Conservation (phyloP, 2,329 filamentous ascomycete species). For the Helotiales sp. region DNA sequence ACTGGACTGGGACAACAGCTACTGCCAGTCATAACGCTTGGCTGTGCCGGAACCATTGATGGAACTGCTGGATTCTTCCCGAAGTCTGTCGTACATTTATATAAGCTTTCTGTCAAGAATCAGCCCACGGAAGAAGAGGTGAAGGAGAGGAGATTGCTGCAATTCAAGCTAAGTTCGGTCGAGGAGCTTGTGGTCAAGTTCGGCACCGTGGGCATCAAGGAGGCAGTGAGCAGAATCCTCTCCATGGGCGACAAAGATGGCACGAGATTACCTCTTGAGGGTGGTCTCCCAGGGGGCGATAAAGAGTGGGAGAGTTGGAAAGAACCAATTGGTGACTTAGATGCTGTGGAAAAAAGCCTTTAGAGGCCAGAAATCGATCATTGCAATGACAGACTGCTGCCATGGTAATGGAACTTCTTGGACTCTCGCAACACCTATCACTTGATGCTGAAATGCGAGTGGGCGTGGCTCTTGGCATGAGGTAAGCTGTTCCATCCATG, state of each 20-base stretch:
- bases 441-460: no score
- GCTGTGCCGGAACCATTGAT: conserved; percentile 66
- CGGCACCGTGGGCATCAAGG: conserved; percentile 66
- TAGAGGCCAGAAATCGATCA: no score
- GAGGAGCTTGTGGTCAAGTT: conserved; percentile 62
- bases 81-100: conserved; percentile 58
- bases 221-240: conserved; percentile 58
- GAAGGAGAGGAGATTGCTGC: conserved; percentile 52
- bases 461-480: no score
- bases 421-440: no score
- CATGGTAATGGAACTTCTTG: no score
- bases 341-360: conserved; percentile 33
- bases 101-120: conserved; percentile 44
- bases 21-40: conserved; percentile 60
- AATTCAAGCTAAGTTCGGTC: conserved; percentile 60
- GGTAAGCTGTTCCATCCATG: no score
- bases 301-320: conserved; percentile 51
- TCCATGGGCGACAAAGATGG: conserved; percentile 60
- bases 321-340: conserved; percentile 32
- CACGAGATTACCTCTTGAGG: conserved; percentile 57
- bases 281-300: conserved; percentile 53
- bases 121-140: conserved; percentile 43
- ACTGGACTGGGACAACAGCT: conserved; percentile 67
- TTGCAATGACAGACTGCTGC: no score
- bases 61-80: conserved; percentile 66